phyloP scores from a whole-genome alignment of 2,329 filamentous ascomycete genomes.

The Alternaria panax region DNA sequence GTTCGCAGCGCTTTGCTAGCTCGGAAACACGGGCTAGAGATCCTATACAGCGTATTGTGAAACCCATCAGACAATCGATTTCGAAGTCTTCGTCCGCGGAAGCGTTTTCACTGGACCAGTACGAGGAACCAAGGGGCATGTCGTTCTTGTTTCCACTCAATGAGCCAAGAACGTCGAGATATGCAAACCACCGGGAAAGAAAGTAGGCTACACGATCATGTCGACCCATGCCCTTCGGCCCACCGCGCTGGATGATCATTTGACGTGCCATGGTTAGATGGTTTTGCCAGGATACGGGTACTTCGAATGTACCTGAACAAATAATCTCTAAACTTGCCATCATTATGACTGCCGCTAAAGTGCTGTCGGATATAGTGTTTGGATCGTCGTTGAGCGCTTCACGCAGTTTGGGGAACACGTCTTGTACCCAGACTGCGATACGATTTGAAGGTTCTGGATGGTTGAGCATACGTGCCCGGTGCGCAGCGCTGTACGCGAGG shows the following conservation, averaged over 20 bases:
- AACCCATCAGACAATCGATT: constrained; percentile 83
- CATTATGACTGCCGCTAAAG: constrained; percentile 84
- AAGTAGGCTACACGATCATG: constrained; percentile 69
- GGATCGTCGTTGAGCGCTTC: constrained; percentile 65
- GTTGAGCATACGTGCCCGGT: constrained; percentile 75
- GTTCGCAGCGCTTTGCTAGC: constrained; percentile 73
- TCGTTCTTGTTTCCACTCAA: constrained; percentile 65
- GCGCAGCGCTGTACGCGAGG: constrained; percentile 83
- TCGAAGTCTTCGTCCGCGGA: constrained; percentile 68
- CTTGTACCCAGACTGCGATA: constrained; percentile 80
- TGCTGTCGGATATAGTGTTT: constrained; percentile 68
- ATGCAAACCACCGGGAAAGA: constrained; percentile 82
- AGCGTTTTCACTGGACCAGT: constrained; percentile 55
- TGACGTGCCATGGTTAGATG: constrained; percentile 79
- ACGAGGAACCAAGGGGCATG: constrained; percentile 51
- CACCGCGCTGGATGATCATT: constrained; percentile 73
- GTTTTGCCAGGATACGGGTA: constrained; percentile 80
- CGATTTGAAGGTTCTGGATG: constrained; percentile 78
- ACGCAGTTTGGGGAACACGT: constrained; percentile 77
- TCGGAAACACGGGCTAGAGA: constrained; percentile 76
- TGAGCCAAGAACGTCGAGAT: constrained; percentile 80
- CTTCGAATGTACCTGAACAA: constrained; percentile 80
- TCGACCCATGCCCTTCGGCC: constrained; percentile 62
- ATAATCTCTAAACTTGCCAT: constrained; percentile 84
- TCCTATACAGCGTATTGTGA: constrained; percentile 74